These are phyloP conservation scores for Hebeloma cylindrosporum DNA, from an alignment of 768 basidiomycete genomes.

Conservation along the genomic window DNA sequence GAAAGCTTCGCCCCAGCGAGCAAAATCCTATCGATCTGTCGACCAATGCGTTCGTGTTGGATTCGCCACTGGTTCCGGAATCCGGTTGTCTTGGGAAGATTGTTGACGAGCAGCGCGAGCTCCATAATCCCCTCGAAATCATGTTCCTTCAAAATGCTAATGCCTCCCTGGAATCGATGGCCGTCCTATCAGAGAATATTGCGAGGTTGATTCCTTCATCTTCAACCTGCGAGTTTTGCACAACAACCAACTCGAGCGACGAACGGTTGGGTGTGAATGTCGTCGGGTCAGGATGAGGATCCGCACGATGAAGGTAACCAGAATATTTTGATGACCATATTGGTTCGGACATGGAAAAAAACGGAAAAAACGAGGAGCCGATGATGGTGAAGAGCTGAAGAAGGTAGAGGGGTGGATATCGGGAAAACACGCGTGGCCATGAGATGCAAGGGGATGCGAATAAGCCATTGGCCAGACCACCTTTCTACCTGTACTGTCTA, in stretches of 20 bases:
- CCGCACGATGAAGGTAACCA: too few relatives aligned
- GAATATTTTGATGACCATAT: too few relatives aligned
- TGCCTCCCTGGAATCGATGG: constrained; percentile 32
- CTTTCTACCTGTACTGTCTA: too few relatives aligned
- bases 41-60: constrained; percentile 28
- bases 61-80: constrained; percentile 39
- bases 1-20: constrained; percentile 13
- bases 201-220: constrained; percentile 37
- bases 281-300: not conserved
- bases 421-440: too few relatives aligned
- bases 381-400: too few relatives aligned
- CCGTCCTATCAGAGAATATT: constrained; percentile 27
- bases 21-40: constrained; percentile 36
- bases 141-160: constrained; percentile 22
- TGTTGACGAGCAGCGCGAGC: too few relatives aligned
- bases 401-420: too few relatives aligned
- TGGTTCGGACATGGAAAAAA: too few relatives aligned
- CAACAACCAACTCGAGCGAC: constrained; percentile 29
- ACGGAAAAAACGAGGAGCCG: too few relatives aligned
- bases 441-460: too few relatives aligned
- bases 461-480: too few relatives aligned
- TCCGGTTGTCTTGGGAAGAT: constrained; percentile 27
- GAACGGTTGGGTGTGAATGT: constrained; percentile 12
- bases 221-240: constrained; percentile 33
- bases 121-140: constrained; percentile 27